Percentiles rank a stretch among this genome's conserved stretches.
Conservation (phyloP, 2,329 filamentous ascomycete species). For the Ophiosphaerella narmari region DNA sequence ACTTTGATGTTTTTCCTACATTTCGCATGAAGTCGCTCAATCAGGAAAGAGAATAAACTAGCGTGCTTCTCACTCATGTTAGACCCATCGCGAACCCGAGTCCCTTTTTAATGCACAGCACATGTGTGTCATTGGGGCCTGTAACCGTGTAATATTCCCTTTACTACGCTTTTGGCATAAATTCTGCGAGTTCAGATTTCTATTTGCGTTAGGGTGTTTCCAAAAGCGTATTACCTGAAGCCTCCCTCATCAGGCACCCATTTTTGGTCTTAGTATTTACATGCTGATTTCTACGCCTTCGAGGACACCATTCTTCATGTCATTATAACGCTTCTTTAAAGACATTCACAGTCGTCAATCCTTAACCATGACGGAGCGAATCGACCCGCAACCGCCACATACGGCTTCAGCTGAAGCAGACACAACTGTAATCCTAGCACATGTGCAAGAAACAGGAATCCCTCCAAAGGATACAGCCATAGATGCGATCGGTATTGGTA, state of each 20-base stretch:
- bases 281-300: slow-evolving; percentile 1
- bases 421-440: slow-evolving; percentile 2
- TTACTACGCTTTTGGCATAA: not conserved
- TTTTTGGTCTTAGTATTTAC: slow-evolving; percentile 2
- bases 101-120: too few relatives aligned
- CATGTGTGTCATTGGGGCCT: not conserved
- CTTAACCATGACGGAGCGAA: too few relatives aligned
- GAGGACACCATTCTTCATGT: not conserved
- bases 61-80: not conserved
- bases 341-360: too few relatives aligned
- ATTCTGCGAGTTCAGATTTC: not conserved
- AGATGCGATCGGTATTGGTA: slow-evolving; percentile 9
- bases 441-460: slow-evolving; percentile 1
- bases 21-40: slow-evolving; percentile 20
- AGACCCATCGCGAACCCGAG: not conserved
- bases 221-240: not conserved
- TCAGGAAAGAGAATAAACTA: slow-evolving; percentile 15
- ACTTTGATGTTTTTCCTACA: not conserved
- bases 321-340: too few relatives aligned
- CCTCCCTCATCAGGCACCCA: slow-evolving; percentile 9
- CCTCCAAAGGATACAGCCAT: not conserved
- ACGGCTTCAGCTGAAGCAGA: slow-evolving; percentile 4
- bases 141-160: not conserved
- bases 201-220: not conserved
- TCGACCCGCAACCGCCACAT: slow-evolving; percentile 6